Conservation (phyloP, 306 rosid genomes). For the Begonia loranthoides region DNA sequence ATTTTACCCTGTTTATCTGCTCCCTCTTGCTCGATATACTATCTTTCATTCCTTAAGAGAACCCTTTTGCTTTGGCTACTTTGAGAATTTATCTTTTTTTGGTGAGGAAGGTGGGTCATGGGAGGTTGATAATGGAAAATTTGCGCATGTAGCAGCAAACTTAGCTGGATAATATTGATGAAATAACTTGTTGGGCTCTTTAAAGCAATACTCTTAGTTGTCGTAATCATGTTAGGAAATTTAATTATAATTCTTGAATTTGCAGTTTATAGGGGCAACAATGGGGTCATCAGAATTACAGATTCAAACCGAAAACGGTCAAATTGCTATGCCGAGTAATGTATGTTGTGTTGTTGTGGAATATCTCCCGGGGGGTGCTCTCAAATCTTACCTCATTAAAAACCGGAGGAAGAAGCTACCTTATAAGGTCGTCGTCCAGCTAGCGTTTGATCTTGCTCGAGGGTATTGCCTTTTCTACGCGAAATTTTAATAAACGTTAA, state of each 20-base stretch:
- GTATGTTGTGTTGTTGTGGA: constrained; percentile 92
- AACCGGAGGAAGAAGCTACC: constrained; percentile 90
- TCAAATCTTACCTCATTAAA: constrained; percentile 76
- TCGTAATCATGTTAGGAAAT: too few relatives aligned
- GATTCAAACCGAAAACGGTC: constrained; percentile 82
- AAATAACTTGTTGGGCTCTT: too few relatives aligned
- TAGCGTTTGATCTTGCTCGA: constrained; percentile 92
- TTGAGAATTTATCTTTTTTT: too few relatives aligned
- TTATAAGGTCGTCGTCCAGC: constrained; percentile 79
- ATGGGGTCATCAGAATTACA: constrained; percentile 88
- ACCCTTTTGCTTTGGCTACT: too few relatives aligned
- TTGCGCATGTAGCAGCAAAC: too few relatives aligned
- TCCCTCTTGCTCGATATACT: neutral
- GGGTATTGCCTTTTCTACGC: constrained; percentile 61
- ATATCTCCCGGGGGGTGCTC: constrained; percentile 80
- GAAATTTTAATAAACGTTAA: too few relatives aligned
- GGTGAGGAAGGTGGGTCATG: too few relatives aligned
- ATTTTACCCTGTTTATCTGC: too few relatives aligned
- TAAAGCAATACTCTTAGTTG: too few relatives aligned
- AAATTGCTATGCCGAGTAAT: constrained; percentile 82
- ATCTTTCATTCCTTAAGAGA: neutral
- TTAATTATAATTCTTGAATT: neutral
- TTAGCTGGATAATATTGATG: too few relatives aligned
- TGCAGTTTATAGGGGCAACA: constrained; percentile 88
- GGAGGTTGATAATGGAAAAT: too few relatives aligned